Percentiles rank a stretch among this genome's conserved stretches.
phyloP scores from a whole-genome alignment of 2,329 filamentous ascomycete genomes.

The Colletotrichum spinosum region DNA sequence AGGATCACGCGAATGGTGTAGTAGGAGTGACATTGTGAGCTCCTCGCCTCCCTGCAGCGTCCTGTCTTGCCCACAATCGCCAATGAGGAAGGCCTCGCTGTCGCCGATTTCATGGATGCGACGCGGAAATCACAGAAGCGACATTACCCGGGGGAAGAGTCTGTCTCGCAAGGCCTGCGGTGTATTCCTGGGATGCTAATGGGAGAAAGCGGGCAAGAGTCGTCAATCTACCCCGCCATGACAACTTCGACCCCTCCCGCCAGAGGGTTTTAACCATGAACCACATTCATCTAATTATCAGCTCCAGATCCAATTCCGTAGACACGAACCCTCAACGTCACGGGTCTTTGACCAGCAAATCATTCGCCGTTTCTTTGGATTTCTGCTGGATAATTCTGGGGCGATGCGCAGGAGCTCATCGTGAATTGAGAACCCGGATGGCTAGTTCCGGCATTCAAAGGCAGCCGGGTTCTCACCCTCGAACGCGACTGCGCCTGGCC shows the following conservation, averaged over 20 bases:
- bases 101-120: too few relatives aligned
- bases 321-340: too few relatives aligned
- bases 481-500: constrained; percentile 1
- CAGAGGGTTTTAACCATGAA: background rate
- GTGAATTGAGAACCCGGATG: constrained; percentile 34
- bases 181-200: too few relatives aligned
- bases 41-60: too few relatives aligned
- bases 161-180: too few relatives aligned
- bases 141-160: too few relatives aligned
- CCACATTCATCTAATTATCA: background rate
- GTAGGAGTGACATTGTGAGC: too few relatives aligned
- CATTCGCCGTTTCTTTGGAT: constrained; percentile 18
- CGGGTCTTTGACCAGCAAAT: background rate
- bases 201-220: background rate
- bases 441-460: constrained; percentile 28
- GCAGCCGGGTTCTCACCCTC: constrained; percentile 21
- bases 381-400: constrained; percentile 21
- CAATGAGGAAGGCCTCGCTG: too few relatives aligned
- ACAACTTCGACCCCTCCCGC: background rate
- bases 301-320: background rate
- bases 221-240: constrained; percentile 2
- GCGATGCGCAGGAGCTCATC: constrained; percentile 25
- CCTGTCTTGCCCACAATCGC: too few relatives aligned
- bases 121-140: too few relatives aligned
- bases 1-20: too few relatives aligned